Evolutionary conservation across 1,284 basidiomycete genomes (phyloP), one percentile per base, ranked within the genome.

Genomic region (Marasmius fiardii): DNA sequence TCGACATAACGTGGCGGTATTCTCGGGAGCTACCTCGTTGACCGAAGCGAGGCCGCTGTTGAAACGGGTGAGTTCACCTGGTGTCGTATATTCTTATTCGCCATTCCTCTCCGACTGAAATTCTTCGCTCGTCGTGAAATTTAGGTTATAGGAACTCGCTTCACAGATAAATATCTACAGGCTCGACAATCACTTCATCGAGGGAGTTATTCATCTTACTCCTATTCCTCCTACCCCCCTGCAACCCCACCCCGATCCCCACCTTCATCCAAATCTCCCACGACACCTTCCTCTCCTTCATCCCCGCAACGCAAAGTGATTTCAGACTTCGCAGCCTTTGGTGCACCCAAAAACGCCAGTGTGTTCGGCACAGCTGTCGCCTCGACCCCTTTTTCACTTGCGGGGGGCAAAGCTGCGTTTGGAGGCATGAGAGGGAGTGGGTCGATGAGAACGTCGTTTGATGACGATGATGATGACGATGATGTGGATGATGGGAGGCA

Each of bases 161-260:
- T 97, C 74, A 97, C 95, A 21, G 94, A 97, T 65, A 94, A 95
- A 70, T 97, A 97, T 70, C 81, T 96, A 54, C 82, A 85, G 63
- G 83, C 88, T 23, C 82, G 90, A 44, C 83, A 89, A 67, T 72
- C 78, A 28, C 71, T 79, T 50, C 72, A 77, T 14, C 78, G 86
- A 50, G 75, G 73, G 56, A 72, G 77, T 7, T 74, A 76, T 55
- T 67, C 69, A 4, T 71, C 72, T 62, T 61, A 68, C 63, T 65
- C 78, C 57, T 74, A 83, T 70, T 68, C 82, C 63, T 67, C 83
- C 59, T 78, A 82, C 70, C 57, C 78, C 58, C 74, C 80, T 12
- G 72, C 80, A 51, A 71, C 77, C 14, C 79, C 80, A 24, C 70
- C 76, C 14, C 79, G 79, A 48, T 71, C 73, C 18, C 69, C 74